Evolutionary conservation across 1,139 yeast genomes (phyloP).

Genomic region (Hyphopichia wangnamkhiaoensis): DNA sequence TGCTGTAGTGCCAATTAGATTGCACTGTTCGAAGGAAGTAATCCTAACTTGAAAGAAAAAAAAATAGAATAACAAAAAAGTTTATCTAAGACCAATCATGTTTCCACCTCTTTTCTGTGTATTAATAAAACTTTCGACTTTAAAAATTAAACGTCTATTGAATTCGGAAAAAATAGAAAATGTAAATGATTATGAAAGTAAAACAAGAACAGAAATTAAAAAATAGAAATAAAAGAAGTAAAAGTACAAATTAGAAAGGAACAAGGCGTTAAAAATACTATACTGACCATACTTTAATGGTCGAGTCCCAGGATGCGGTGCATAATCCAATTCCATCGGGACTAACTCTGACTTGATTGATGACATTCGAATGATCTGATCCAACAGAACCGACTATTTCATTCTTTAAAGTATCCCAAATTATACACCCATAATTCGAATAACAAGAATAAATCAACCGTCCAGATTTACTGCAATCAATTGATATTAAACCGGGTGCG

Average conservation of each 20-base stretch:
- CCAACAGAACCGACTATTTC: slow-evolving; percentile 61
- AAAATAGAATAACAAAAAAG: not conserved
- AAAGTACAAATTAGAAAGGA: not conserved
- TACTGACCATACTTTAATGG: slow-evolving; percentile 65
- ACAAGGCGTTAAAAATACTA: slow-evolving; percentile 3
- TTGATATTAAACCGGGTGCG: slow-evolving; percentile 64
- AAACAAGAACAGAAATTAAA: not conserved
- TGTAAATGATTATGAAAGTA: not conserved
- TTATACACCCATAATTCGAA: slow-evolving; percentile 70
- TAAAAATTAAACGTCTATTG: too few species aligned
- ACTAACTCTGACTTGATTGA: slow-evolving; percentile 65
- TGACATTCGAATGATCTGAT: slow-evolving; percentile 57
- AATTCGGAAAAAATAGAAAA: not conserved
- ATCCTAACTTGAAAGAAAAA: too few species aligned
- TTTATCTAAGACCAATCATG: too few species aligned
- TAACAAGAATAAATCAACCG: slow-evolving; percentile 74
- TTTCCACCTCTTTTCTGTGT: not conserved
- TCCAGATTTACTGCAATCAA: slow-evolving; percentile 78
- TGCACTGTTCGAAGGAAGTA: not conserved
- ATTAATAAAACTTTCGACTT: too few species aligned
- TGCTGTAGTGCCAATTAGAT: too few species aligned
- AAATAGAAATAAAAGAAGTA: not conserved
- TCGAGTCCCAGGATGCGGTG: slow-evolving; percentile 72
- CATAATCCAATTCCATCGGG: slow-evolving; percentile 75
- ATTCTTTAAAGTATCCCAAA: slow-evolving; percentile 77